These are phyloP conservation scores for Pistacia vera DNA, from an alignment of 345 rosid species.

Conservation along the genomic window DNA sequence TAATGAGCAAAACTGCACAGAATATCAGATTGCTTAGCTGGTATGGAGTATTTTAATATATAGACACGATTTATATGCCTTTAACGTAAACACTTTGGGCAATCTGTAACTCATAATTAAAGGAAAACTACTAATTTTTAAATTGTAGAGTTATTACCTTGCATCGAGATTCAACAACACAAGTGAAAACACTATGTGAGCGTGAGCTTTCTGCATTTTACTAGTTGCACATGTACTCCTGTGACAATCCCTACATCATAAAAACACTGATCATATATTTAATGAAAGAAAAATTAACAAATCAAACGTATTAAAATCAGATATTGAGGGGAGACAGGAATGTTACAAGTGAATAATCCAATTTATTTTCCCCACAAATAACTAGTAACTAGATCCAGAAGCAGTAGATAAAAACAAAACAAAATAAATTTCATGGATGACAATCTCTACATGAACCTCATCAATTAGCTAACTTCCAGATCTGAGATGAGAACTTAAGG, in stretches of 20 bases:
- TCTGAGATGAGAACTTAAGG: no score
- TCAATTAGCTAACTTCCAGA: no score
- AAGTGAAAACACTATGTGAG: slow-evolving; percentile 97
- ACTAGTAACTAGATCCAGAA: no score
- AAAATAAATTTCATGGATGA: no score
- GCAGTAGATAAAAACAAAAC: no score
- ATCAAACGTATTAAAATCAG: neutral
- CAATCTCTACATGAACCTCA: no score
- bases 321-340: neutral
- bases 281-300: slow-evolving; percentile 1
- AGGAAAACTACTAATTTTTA: neutral
- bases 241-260: slow-evolving; percentile 80
- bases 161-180: slow-evolving; percentile 93
- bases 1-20: neutral
- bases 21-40: neutral
- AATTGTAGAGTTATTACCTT: slow-evolving; percentile 57
- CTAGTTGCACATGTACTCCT: slow-evolving; percentile 95
- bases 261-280: neutral
- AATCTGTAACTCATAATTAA: neutral
- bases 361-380: neutral
- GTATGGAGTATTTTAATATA: neutral
- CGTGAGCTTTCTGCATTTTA: slow-evolving; percentile 97
- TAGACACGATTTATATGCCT: neutral
- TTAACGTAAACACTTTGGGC: neutral
- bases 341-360: neutral